Evolutionary conservation across 116 monocot genomes (phyloP).

Genomic region (Zostera marina): DNA sequence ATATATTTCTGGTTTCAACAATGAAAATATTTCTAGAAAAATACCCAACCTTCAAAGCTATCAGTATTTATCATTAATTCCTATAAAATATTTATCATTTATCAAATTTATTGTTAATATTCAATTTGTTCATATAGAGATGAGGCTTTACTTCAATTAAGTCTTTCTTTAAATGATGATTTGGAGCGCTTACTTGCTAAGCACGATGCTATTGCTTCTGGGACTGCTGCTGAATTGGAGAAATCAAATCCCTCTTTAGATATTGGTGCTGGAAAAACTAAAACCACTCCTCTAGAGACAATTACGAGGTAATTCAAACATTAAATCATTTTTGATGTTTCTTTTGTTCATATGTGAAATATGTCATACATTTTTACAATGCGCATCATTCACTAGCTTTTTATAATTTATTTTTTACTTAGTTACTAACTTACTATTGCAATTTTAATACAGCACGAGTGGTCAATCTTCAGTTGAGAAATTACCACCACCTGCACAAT

Average conservation of each 20-base stretch:
- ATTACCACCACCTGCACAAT: conserved; percentile 38
- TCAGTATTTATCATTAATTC: no score
- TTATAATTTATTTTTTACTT: background rate
- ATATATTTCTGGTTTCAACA: no score
- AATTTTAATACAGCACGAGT: conserved; percentile 18
- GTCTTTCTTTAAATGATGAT: conserved; percentile 89
- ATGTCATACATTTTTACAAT: no score
- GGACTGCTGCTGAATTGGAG: conserved; percentile 47
- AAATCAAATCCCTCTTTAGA: conserved; percentile 48
- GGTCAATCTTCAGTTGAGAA: conserved; percentile 30
- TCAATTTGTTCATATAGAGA: conserved; percentile 32
- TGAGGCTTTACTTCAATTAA: conserved; percentile 64
- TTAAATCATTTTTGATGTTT: background rate
- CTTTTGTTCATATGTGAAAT: no score
- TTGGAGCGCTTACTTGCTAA: conserved; percentile 76
- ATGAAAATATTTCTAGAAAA: no score
- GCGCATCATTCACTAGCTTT: no score
- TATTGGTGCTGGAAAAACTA: conserved; percentile 23
- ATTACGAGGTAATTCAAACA: conserved; percentile 25
- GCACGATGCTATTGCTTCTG: conserved; percentile 86
- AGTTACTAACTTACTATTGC: conserved; percentile 20
- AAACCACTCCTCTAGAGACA: conserved; percentile 13
- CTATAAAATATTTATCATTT: no score
- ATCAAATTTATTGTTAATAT: background rate
- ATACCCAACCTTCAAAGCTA: no score